Percentiles rank a stretch among this genome's conserved stretches.
Conservation (phyloP, 2,329 filamentous ascomycete species). For the Phaeoacremonium minimum region DNA sequence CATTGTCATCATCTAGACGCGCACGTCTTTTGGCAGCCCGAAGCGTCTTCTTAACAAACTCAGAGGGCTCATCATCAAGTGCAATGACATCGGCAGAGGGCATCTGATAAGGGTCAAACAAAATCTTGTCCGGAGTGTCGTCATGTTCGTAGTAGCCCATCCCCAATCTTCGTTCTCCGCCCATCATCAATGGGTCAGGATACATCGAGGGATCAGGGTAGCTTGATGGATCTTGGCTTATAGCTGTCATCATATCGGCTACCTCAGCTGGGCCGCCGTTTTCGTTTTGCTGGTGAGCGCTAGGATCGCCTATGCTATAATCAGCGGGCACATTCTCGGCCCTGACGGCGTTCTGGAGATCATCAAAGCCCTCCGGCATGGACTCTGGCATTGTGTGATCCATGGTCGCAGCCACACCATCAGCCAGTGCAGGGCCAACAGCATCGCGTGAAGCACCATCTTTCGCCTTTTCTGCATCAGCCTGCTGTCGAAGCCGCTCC, state of each 20-base stretch:
- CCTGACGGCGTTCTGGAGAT: constrained; percentile 27
- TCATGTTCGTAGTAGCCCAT: constrained; percentile 60
- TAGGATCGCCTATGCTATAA: neutral
- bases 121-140: constrained; percentile 51
- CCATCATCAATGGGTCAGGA: constrained; percentile 43
- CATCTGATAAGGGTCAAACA: constrained; percentile 55
- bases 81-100: constrained; percentile 38
- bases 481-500: constrained; percentile 50
- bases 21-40: constrained; percentile 49
- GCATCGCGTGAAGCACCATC: constrained; percentile 21
- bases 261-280: constrained; percentile 19
- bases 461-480: constrained; percentile 53
- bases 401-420: constrained; percentile 19
- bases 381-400: constrained; percentile 20
- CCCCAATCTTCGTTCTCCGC: constrained; percentile 47
- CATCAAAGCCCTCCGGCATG: constrained; percentile 20
- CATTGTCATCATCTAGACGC: constrained; percentile 46
- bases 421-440: constrained; percentile 14
- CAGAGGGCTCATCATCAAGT: constrained; percentile 42
- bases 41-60: constrained; percentile 51
- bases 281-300: constrained; percentile 9
- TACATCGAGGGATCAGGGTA: constrained; percentile 31
- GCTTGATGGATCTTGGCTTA: constrained; percentile 14
- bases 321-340: constrained; percentile 6
- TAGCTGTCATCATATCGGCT: constrained; percentile 23